phyloP scores from a whole-genome alignment of 2,329 filamentous ascomycete species.

The Westerdykella aurantiaca region DNA sequence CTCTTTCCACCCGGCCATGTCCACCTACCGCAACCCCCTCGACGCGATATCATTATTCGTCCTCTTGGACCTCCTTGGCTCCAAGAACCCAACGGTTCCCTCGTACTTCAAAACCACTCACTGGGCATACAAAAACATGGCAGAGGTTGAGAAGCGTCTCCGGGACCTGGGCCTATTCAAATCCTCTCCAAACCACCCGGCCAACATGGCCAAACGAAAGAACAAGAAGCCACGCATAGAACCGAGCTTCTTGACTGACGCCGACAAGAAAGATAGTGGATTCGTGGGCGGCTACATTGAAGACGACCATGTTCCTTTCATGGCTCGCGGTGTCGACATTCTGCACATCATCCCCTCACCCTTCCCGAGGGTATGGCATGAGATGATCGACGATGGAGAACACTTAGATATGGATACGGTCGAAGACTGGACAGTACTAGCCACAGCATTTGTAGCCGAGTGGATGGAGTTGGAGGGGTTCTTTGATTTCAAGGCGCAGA shows the following conservation, averaged over 20 bases:
- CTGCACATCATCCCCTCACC: constrained; percentile 81
- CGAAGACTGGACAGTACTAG: constrained; percentile 81
- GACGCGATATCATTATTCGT: constrained; percentile 83
- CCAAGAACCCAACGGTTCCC: constrained; percentile 62
- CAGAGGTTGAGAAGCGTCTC: constrained; percentile 66
- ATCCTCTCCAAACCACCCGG: constrained; percentile 50
- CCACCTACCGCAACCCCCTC: constrained; percentile 67
- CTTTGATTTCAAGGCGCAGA: constrained; percentile 22
- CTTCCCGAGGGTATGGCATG: constrained; percentile 86
- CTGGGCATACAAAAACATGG: constrained; percentile 84
- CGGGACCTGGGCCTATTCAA: constrained; percentile 62
- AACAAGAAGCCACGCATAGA: constrained; percentile 27
- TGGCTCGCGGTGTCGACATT: constrained; percentile 82
- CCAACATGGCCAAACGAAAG: constrained; percentile 32
- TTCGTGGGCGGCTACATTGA: constrained; percentile 57
- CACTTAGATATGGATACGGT: constrained; percentile 78
- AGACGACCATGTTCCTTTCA: constrained; percentile 91
- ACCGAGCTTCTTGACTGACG: constrained; percentile 53
- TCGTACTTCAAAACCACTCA: constrained; percentile 90
- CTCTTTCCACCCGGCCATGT: constrained; percentile 62
- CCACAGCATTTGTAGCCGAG: constrained; percentile 80
- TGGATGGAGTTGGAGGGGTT: constrained; percentile 67
- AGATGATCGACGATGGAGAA: constrained; percentile 73
- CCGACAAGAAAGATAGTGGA: constrained; percentile 49
- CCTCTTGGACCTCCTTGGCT: constrained; percentile 79